Conservation (phyloP, 352 stramenopile species). For the Phytophthora cactorum region DNA sequence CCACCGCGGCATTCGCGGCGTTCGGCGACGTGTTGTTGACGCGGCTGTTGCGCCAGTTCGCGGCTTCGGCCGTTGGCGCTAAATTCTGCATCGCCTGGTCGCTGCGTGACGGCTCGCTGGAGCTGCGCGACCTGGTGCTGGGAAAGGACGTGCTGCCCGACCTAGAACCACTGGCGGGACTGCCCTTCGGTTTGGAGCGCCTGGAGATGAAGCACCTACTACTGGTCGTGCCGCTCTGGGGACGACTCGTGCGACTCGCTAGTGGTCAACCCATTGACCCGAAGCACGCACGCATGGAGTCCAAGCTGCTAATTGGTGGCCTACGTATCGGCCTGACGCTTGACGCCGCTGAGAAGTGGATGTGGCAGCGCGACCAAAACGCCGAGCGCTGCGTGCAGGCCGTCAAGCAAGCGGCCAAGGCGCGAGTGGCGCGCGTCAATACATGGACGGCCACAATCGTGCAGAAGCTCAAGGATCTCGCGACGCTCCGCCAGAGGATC, state of each 20-base stretch:
- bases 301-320: conserved; percentile 57
- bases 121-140: conserved; percentile 64
- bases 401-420: conserved; percentile 56
- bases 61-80: conserved; percentile 48
- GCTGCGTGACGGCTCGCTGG: conserved; percentile 60
- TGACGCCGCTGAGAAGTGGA: conserved; percentile 79
- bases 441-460: conserved; percentile 60
- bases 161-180: conserved; percentile 59
- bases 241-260: conserved; percentile 31
- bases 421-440: conserved; percentile 57
- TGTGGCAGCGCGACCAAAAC: conserved; percentile 77
- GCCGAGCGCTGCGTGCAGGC: conserved; percentile 55
- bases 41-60: conserved; percentile 54
- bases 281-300: conserved; percentile 38
- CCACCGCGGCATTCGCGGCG: conserved; percentile 39
- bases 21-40: conserved; percentile 74
- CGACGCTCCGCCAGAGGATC: conserved; percentile 37
- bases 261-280: conserved; percentile 18
- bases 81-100: conserved; percentile 73
- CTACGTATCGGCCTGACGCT: conserved; percentile 63
- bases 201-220: conserved; percentile 60
- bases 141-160: conserved; percentile 48
- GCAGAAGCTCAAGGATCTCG: conserved; percentile 73
- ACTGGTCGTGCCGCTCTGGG: conserved; percentile 62
- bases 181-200: conserved; percentile 73